Evolutionary conservation across 306 rosid genomes (phyloP).

Genomic region (Dryas drummondii): DNA sequence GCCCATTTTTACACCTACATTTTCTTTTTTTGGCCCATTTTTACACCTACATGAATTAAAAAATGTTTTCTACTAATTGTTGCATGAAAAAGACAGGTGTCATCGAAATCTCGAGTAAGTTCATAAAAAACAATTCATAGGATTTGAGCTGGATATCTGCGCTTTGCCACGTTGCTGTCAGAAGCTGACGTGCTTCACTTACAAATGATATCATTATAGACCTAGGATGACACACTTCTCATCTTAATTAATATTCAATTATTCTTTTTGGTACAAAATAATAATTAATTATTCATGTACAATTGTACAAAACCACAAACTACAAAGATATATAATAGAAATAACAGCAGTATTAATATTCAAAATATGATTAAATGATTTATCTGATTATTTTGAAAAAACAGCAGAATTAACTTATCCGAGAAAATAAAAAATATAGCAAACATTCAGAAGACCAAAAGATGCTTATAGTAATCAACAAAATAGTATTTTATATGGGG

Average conservation of each 20-base stretch:
- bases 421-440: not conserved
- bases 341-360: no score
- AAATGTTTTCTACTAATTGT: not conserved
- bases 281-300: no score
- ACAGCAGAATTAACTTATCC: not conserved
- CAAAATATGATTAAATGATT: not conserved
- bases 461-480: not conserved
- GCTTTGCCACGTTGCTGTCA: constrained; percentile 8
- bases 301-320: no score
- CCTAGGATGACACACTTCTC: not conserved
- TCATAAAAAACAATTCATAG: no score
- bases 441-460: not conserved
- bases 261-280: no score
- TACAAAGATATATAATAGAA: no score
- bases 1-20: no score
- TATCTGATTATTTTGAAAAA: not conserved
- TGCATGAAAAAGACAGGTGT: not conserved
- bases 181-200: constrained; percentile 3
- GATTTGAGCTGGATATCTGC: not conserved
- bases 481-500: not conserved
- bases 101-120: not conserved
- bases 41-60: no score
- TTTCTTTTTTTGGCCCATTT: no score
- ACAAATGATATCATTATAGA: not conserved
- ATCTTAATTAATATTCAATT: not conserved